Evolutionary conservation across 176 grass and related monocot species (phyloP).

Genomic region (Saccharum officinarum): DNA sequence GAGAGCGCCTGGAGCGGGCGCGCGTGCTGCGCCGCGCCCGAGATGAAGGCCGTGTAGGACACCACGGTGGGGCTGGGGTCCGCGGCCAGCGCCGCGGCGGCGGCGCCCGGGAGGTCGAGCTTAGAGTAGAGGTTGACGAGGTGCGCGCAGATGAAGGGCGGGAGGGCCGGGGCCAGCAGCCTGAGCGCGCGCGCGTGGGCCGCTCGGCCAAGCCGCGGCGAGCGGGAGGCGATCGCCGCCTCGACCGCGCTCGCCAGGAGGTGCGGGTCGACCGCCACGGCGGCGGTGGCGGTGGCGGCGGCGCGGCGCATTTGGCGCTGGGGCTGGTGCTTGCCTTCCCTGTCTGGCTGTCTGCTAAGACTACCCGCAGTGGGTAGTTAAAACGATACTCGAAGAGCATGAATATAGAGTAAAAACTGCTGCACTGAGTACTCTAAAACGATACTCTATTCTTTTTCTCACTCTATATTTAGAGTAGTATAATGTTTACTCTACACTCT

Average conservation of each 20-base stretch:
- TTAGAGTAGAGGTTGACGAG: slow-evolving; percentile 91
- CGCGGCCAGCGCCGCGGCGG: slow-evolving; percentile 40
- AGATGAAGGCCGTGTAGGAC: slow-evolving; percentile 70
- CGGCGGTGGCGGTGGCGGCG: neutral
- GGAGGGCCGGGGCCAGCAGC: slow-evolving; percentile 43
- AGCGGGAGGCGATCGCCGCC: slow-evolving; percentile 49
- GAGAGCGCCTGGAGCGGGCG: slow-evolving; percentile 52
- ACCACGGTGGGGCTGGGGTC: slow-evolving; percentile 76
- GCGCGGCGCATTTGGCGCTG: neutral
- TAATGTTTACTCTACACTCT: no score
- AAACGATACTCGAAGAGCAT: no score
- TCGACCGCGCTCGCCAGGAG: slow-evolving; percentile 55
- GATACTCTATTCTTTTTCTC: no score
- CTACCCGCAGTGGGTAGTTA: no score
- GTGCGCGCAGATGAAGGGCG: slow-evolving; percentile 70
- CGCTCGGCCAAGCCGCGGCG: slow-evolving; percentile 52
- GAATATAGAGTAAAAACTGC: no score
- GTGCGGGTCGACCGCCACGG: slow-evolving; percentile 40
- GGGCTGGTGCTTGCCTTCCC: no score
- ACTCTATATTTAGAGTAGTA: no score
- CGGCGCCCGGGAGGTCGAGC: slow-evolving; percentile 63
- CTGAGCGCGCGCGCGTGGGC: slow-evolving; percentile 53
- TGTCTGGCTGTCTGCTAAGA: no score
- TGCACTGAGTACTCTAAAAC: no score
- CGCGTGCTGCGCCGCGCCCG: slow-evolving; percentile 62